Conservation (phyloP, 768 basidiomycete genomes). For the Lentinula edodes region DNA sequence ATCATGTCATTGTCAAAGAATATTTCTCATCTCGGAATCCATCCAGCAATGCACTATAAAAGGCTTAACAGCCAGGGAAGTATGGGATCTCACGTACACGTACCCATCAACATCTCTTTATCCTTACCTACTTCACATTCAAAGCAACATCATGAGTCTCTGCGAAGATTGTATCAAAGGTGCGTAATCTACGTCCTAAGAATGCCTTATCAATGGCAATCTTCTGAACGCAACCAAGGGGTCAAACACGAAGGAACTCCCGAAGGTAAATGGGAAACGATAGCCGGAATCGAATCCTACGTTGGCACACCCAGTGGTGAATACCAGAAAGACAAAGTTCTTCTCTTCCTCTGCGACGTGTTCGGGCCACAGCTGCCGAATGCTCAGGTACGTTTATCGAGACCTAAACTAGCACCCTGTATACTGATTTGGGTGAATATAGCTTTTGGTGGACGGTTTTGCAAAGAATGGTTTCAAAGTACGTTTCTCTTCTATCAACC, state of each 20-base stretch:
- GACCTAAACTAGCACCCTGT: background rate
- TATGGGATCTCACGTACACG: background rate
- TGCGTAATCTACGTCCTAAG: background rate
- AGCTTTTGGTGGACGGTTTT: conserved; percentile 12
- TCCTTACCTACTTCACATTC: background rate
- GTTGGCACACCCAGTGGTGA: conserved; percentile 32
- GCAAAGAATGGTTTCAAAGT: conserved; percentile 12
- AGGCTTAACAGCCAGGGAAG: too few species aligned
- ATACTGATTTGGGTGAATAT: too few species aligned
- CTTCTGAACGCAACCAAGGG: background rate
- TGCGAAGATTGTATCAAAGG: conserved; percentile 6
- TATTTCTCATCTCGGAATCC: too few species aligned
- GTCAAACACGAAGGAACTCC: conserved; percentile 4
- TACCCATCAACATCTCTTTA: background rate
- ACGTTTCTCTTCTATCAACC: background rate
- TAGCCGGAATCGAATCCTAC: conserved; percentile 34
- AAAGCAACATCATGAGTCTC: background rate
- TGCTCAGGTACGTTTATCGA: conserved; percentile 9
- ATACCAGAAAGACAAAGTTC: conserved; percentile 30
- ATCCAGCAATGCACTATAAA: too few species aligned
- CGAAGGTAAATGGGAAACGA: conserved; percentile 26
- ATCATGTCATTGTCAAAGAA: too few species aligned
- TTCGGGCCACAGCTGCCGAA: conserved; percentile 32
- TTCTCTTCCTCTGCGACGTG: conserved; percentile 34
- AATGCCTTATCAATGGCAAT: background rate